Conservation (phyloP, 2,329 filamentous ascomycete genomes). For the Stachybotrys echinatus region DNA sequence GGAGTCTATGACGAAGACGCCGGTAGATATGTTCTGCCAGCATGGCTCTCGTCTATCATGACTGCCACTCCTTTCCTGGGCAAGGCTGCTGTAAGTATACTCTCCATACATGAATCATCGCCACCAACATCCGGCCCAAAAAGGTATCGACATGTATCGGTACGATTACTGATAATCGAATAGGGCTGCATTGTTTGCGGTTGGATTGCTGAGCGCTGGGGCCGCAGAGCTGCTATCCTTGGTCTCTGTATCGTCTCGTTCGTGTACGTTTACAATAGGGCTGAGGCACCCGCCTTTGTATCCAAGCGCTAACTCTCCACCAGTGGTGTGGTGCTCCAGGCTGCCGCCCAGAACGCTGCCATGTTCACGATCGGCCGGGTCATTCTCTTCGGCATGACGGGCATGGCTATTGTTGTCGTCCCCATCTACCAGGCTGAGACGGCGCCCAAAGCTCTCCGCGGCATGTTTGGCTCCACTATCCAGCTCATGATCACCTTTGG, state of each 20-base stretch:
- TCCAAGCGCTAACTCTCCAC: too few relatives aligned
- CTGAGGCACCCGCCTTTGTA: too few relatives aligned
- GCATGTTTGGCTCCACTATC: slow-evolving; percentile 20
- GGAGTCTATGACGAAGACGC: slow-evolving; percentile 11
- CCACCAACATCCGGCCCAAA: too few relatives aligned
- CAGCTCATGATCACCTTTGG: slow-evolving; percentile 22
- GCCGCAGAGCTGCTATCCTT: slow-evolving; percentile 16
- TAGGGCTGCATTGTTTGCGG: slow-evolving; percentile 3
- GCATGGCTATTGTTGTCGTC: slow-evolving; percentile 23
- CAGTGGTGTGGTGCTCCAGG: slow-evolving; percentile 22
- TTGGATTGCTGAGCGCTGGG: slow-evolving; percentile 17
- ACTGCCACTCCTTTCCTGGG: slow-evolving; percentile 18
- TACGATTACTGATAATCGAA: too few relatives aligned
- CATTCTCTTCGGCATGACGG: slow-evolving; percentile 23
- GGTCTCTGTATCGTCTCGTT: slow-evolving; percentile 10
- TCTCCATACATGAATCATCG: too few relatives aligned
- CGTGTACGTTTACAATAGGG: neutral
- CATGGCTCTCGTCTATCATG: slow-evolving; percentile 17
- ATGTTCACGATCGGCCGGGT: slow-evolving; percentile 24
- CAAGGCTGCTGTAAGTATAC: slow-evolving; percentile 11
- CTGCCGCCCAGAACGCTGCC: slow-evolving; percentile 16
- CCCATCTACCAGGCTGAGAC: slow-evolving; percentile 23
- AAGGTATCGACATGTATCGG: too few relatives aligned
- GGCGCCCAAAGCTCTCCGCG: slow-evolving; percentile 17
- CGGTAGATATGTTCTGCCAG: slow-evolving; percentile 10